Base-by-base conservation (phyloP, 2,329 filamentous ascomycete species). In the Aquanectria penicillioides region DNA sequence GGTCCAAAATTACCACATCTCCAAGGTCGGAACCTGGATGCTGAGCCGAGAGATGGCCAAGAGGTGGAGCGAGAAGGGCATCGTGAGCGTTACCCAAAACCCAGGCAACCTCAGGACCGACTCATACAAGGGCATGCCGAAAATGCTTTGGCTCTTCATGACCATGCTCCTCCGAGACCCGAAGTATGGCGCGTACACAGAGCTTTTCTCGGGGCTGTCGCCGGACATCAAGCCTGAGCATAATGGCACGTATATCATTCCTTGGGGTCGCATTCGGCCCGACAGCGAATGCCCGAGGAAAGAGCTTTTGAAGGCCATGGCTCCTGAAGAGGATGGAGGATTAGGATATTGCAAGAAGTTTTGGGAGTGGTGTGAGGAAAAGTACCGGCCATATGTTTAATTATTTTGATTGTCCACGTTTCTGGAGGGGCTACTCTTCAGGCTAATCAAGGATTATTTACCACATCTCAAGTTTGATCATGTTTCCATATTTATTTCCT, bases 121-220 rank as follows among this genome's bases (percentile, higher is more conserved):
- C 25, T 63, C 63, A 6, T 72, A 62, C 54, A 57, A 57, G 12
- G 66, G 48, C 11, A 57, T 41, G 8, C 59, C 60, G n/a, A n/a
- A n/a, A n/a, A n/a, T n/a, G n/a, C n/a, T n/a, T n/a, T n/a, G n/a
- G n/a, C n/a, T n/a, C 5, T 51, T 29, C 2, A 22, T 33, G 20
- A 48, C 57, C 34, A 69, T 67, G 59, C 60, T 66, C 31, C 28
- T 74, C 26, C 57, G 74, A 3, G 68, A 77, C 44, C 68, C 71
- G 12, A 63, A 57, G 4, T 63, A 70, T 25, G 79, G 77, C 6
- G 78, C 77, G 2, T 79, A 78, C 53, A 79, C 78, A 1, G 76
- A 78, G 63, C 55, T 81, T 2, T 80, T 67, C 46, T 74, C 77
- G 28, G 78, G 75, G 1, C 64, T 79, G 44, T 76, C 75, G 1